phyloP scores from a whole-genome alignment of 192 early-diverging fungal species.

The Lobosporangium transversale region DNA sequence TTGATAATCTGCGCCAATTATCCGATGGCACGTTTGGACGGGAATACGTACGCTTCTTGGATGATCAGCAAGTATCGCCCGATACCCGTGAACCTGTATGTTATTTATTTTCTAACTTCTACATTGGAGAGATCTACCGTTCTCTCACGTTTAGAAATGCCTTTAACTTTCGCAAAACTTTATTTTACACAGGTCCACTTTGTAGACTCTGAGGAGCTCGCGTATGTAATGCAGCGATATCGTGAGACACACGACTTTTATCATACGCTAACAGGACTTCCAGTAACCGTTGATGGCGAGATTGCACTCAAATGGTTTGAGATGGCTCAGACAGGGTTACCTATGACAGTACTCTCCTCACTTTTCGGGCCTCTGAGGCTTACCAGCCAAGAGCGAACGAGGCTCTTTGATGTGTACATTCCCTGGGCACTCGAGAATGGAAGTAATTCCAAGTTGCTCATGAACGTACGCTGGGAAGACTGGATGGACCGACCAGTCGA shows the following conservation, averaged over 20 bases:
- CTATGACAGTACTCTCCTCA: constrained; percentile 86
- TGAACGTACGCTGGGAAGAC: constrained; percentile 94
- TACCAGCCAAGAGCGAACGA: constrained; percentile 62
- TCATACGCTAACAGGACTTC: constrained; percentile 87
- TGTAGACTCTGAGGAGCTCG: constrained; percentile 90
- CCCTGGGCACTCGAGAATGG: constrained; percentile 96
- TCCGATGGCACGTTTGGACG: constrained; percentile 85
- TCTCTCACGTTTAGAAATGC: no score
- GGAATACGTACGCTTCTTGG: constrained; percentile 86
- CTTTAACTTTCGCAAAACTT: no score
- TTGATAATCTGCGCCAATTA: constrained; percentile 69
- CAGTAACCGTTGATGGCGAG: constrained; percentile 87
- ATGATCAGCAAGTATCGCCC: constrained; percentile 80
- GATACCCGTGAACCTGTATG: constrained; percentile 80
- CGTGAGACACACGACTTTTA: constrained; percentile 96
- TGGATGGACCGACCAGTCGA: constrained; percentile 73
- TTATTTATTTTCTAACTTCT: no score
- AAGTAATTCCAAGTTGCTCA: constrained; percentile 73
- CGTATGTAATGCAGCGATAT: constrained; percentile 94
- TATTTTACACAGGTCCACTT: constrained; percentile 89
- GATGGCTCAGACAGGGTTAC: constrained; percentile 89
- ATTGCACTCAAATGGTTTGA: constrained; percentile 97
- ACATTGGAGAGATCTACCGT: no score
- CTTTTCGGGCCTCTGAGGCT: constrained; percentile 84
- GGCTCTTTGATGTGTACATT: constrained; percentile 76